Conservation (phyloP, 2,329 filamentous ascomycete genomes). For the Lachnellula arida region DNA sequence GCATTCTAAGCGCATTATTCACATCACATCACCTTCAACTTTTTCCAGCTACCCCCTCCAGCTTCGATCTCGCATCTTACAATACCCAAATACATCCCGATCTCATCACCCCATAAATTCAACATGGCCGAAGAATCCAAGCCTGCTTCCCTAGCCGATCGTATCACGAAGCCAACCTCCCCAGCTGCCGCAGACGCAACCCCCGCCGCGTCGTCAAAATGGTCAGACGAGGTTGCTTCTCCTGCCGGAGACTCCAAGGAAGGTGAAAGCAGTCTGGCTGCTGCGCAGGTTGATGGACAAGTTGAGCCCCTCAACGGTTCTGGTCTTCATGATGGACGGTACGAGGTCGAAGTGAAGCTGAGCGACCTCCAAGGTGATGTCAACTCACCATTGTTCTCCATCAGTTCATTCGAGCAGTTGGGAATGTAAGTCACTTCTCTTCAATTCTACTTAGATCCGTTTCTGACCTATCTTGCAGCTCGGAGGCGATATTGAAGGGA, state of each 20-base stretch:
- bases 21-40: background rate
- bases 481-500: conserved; percentile 65
- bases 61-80: background rate
- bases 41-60: background rate
- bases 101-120: background rate
- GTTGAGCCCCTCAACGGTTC: conserved; percentile 41
- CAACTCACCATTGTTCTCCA: conserved; percentile 82
- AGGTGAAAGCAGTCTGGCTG: conserved; percentile 8
- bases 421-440: conserved; percentile 60
- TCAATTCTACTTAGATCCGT: background rate
- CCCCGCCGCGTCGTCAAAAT: conserved; percentile 29
- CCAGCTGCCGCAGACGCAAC: conserved; percentile 13
- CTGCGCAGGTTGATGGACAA: conserved; percentile 42
- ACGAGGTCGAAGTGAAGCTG: conserved; percentile 88
- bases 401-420: conserved; percentile 78
- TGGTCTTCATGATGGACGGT: conserved; percentile 64
- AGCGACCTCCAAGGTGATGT: conserved; percentile 83
- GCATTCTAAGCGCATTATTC: background rate
- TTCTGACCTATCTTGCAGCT: conserved; percentile 30
- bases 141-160: conserved; percentile 42
- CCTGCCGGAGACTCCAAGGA: conserved; percentile 16
- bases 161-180: conserved; percentile 39
- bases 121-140: conserved; percentile 20
- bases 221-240: conserved; percentile 39
- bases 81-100: background rate